Conservation (phyloP, 805 yeast species). For the Candida pseudoglaebosa region DNA sequence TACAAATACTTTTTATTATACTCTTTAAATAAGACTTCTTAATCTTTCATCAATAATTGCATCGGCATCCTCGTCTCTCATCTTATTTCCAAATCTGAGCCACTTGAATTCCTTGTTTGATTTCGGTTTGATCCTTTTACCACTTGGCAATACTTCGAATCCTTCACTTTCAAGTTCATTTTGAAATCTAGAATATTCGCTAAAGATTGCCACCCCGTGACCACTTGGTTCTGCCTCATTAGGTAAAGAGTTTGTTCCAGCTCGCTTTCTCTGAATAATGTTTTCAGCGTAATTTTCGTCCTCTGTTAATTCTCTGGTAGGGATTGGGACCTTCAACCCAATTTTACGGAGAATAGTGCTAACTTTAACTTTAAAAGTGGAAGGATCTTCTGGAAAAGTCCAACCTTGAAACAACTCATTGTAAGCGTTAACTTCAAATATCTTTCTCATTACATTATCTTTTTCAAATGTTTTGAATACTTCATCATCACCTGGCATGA, state of each 20-base stretch:
- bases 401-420: slow-evolving; percentile 75
- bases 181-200: slow-evolving; percentile 25
- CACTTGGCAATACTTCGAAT: slow-evolving; percentile 69
- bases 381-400: slow-evolving; percentile 55
- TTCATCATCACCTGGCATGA: slow-evolving; percentile 73
- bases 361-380: slow-evolving; percentile 13
- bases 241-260: slow-evolving; percentile 43
- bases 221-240: slow-evolving; percentile 51
- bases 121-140: slow-evolving; percentile 51
- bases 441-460: slow-evolving; percentile 58
- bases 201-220: slow-evolving; percentile 24
- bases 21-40: slow-evolving; percentile 7
- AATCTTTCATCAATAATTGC: slow-evolving; percentile 52
- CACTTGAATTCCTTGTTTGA: slow-evolving; percentile 14
- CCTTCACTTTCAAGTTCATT: slow-evolving; percentile 22
- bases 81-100: slow-evolving; percentile 32
- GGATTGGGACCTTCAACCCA: slow-evolving; percentile 2
- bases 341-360: not conserved
- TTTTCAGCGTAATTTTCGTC: slow-evolving; percentile 3
- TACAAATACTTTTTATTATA: not conserved
- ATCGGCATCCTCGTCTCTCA: slow-evolving; percentile 47
- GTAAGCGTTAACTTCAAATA: slow-evolving; percentile 69
- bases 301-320: not conserved
- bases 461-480: slow-evolving; percentile 74
- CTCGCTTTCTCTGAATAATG: slow-evolving; percentile 39